Evolutionary conservation across 2,329 filamentous ascomycete species (phyloP), one percentile per base, ranked within the genome.

Genomic region (Colletotrichum trifolii): DNA sequence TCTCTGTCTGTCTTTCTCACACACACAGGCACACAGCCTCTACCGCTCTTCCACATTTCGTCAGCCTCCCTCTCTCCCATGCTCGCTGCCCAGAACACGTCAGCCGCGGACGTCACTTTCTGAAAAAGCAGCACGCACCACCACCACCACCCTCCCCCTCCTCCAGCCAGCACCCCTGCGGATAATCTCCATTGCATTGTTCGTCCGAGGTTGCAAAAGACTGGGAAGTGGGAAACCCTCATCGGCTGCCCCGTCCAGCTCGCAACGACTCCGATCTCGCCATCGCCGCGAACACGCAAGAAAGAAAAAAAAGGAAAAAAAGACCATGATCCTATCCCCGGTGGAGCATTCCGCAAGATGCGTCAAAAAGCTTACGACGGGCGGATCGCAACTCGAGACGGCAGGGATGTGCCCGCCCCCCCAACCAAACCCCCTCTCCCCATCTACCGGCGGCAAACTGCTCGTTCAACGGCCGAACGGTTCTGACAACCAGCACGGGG

Each of bases 111-210:
- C 46, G 46, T 50, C 46, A 58, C 50, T 50, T 34, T 25, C 25
- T 47, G 46, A 36, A 36, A 47, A 58, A 12, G 38, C 55, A 36
- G 55, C 55, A 58, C 55, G 46, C 50, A 39, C 46, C 55, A 58
- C 15, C 45, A 25, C 17, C 45, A 57, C 49, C 45, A 17, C 13
- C 25, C 25, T 25, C 25, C 25, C 25, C 25, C 25, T 25, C 25
- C 25, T 25, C 4, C 25, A 25, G 4, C 25, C 25, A 25, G 25
- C 25, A 25, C 4, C 25, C 25, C 25, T 25, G 25, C 17, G 17
- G 17, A 17, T 39, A 43, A 17, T 43, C 46, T 58, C 25, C 25
- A 25, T 25, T 35, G 46, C 55, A 58, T 50, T 58, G 55, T 50
- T 58, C 46, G 55, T 58, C 55, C 43, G 46, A 50, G 55, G 38